Evolutionary conservation across 2,329 filamentous ascomycete species (phyloP).

Genomic region (Xylaria sp.): DNA sequence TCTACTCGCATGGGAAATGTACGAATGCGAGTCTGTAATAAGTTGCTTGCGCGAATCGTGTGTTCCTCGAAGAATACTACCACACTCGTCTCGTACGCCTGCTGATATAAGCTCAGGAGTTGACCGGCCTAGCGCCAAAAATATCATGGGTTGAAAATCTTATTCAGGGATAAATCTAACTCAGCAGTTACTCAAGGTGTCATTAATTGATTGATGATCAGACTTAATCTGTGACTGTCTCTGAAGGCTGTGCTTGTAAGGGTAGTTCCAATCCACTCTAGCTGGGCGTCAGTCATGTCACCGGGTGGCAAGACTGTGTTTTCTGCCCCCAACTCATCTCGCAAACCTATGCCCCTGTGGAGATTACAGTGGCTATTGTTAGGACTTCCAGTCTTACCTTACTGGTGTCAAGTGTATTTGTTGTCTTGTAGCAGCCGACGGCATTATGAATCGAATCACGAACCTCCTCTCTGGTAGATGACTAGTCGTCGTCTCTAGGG

Average conservation of each 20-base stretch:
- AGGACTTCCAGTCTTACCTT: neutral
- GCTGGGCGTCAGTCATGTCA: slow-evolving; percentile 1
- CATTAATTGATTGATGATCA: neutral
- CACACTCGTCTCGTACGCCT: slow-evolving; percentile 11
- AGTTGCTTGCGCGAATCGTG: neutral
- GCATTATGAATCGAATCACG: neutral
- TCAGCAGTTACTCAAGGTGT: neutral
- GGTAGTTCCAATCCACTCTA: neutral
- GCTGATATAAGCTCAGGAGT: slow-evolving; percentile 26
- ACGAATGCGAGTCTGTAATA: slow-evolving; percentile 1
- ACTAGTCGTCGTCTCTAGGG: neutral
- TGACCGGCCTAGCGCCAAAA: neutral
- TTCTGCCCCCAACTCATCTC: slow-evolving; percentile 23
- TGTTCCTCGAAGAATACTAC: slow-evolving; percentile 2
- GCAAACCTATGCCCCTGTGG: slow-evolving; percentile 7
- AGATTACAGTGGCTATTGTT: slow-evolving; percentile 1
- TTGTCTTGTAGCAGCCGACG: slow-evolving; percentile 1
- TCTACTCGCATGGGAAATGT: neutral
- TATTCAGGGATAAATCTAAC: slow-evolving; percentile 6
- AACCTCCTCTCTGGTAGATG: neutral
- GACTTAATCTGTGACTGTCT: neutral
- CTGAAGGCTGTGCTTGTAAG: slow-evolving; percentile 17
- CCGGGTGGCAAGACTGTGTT: neutral
- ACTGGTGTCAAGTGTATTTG: neutral
- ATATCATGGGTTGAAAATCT: slow-evolving; percentile 4